Evolutionary conservation across 1,284 basidiomycete species (phyloP).

Genomic region (Phenoliferia sp.): DNA sequence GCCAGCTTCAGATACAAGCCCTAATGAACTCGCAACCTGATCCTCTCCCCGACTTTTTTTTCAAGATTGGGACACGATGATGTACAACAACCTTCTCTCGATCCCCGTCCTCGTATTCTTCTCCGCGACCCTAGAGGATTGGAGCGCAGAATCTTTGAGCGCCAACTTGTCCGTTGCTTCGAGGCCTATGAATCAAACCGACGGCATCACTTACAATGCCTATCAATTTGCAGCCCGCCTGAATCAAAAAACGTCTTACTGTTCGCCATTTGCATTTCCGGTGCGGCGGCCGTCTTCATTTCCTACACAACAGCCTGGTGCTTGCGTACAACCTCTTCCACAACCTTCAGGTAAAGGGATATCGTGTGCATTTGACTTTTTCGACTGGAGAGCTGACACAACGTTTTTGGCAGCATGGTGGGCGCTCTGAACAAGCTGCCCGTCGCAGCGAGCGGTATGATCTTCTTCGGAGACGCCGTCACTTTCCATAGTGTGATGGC

Average conservation of each 20-base stretch:
- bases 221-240: constrained; percentile 69
- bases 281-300: constrained; percentile 93
- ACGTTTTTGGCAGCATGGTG: constrained; percentile 90
- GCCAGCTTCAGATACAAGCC: background rate
- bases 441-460: constrained; percentile 87
- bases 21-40: background rate
- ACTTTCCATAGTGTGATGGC: constrained; percentile 84
- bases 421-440: constrained; percentile 98
- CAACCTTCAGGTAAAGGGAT: constrained; percentile 77
- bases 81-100: constrained; percentile 95
- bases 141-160: constrained; percentile 71
- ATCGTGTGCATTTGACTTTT: constrained; percentile 7
- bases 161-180: constrained; percentile 68
- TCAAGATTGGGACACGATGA: constrained; percentile 90
- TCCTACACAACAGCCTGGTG: constrained; percentile 99
- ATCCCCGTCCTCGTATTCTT: constrained; percentile 77
- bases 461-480: constrained; percentile 67
- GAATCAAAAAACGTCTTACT: constrained; percentile 75
- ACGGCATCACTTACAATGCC: no score
- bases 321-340: constrained; percentile 90
- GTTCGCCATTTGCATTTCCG: constrained; percentile 88
- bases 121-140: constrained; percentile 84
- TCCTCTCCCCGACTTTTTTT: background rate
- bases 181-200: background rate
- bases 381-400: background rate